These are phyloP conservation scores for Periconia digitata DNA, from an alignment of 2,329 filamentous ascomycete species.

Conservation along the genomic window DNA sequence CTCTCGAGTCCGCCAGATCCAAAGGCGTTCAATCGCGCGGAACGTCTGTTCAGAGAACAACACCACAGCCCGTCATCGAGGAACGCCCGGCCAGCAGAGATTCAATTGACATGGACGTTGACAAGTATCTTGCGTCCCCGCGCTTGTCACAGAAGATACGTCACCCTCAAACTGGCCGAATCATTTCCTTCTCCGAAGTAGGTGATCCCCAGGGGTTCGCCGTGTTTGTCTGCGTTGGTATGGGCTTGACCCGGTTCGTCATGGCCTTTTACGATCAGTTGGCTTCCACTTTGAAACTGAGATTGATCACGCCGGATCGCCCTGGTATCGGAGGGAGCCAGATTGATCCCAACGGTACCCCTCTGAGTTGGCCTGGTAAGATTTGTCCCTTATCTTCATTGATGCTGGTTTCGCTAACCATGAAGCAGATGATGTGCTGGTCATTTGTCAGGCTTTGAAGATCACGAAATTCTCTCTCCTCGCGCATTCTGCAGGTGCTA, in stretches of 20 bases:
- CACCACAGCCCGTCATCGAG: constrained; percentile 57
- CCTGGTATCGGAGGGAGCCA: constrained; percentile 94
- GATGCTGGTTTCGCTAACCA: constrained; percentile 45
- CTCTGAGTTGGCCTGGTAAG: constrained; percentile 90
- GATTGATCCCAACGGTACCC: constrained; percentile 79
- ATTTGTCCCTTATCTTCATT: constrained; percentile 10
- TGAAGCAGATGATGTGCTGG: constrained; percentile 73
- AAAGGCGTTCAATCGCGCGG: constrained; percentile 8
- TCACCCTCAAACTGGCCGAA: constrained; percentile 81
- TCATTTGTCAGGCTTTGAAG: constrained; percentile 87
- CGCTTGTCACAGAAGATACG: constrained; percentile 84
- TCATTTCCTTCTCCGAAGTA: constrained; percentile 95
- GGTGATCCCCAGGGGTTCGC: constrained; percentile 89
- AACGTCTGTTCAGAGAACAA: constrained; percentile 24
- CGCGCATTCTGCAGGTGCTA: constrained; percentile 95
- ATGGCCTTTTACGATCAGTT: constrained; percentile 98
- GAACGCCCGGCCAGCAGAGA: constrained; percentile 78
- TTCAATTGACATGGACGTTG: constrained; percentile 85
- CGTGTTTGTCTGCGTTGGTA: constrained; percentile 95
- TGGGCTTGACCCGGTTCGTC: constrained; percentile 94
- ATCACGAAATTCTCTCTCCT: constrained; percentile 96
- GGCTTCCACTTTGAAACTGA: constrained; percentile 80
- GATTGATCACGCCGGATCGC: constrained; percentile 90
- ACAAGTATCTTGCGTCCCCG: constrained; percentile 79
- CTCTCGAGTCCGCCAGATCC: constrained; percentile 21